phyloP scores from a whole-genome alignment of 306 rosid genomes.

The Sophora flavescens region DNA sequence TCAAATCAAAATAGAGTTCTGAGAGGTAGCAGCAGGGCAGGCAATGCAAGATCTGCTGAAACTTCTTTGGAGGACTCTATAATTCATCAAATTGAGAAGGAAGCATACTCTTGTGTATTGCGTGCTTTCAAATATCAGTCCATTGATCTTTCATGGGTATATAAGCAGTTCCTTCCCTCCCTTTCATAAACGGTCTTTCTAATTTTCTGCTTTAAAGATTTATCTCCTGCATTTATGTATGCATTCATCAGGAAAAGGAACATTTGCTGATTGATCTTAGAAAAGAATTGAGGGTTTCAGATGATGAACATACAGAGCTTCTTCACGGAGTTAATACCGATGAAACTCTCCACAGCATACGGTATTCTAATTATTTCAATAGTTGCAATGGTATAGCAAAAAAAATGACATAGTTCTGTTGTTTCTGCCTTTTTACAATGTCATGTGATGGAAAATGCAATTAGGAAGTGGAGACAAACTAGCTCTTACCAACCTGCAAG shows the following conservation, averaged over 20 bases:
- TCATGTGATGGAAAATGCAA: too few species aligned
- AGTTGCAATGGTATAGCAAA: too few species aligned
- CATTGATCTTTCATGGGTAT: slow-evolving; percentile 78
- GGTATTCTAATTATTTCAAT: slow-evolving; percentile 57
- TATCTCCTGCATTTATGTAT: slow-evolving; percentile 18
- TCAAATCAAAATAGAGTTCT: too few species aligned
- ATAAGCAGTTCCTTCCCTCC: slow-evolving; percentile 18
- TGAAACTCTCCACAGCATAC: slow-evolving; percentile 62
- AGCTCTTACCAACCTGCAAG: slow-evolving; percentile 65
- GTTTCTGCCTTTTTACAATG: too few species aligned
- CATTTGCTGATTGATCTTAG: slow-evolving; percentile 80
- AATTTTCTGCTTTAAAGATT: slow-evolving; percentile 15
- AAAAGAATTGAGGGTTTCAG: slow-evolving; percentile 82
- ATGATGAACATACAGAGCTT: slow-evolving; percentile 77
- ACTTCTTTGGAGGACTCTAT: slow-evolving; percentile 63
- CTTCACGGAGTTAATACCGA: slow-evolving; percentile 70
- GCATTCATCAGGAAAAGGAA: slow-evolving; percentile 71
- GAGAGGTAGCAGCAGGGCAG: too few species aligned
- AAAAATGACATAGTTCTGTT: too few species aligned
- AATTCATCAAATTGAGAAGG: slow-evolving; percentile 76
- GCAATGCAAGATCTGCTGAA: slow-evolving; percentile 62
- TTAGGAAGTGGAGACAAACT: slow-evolving; percentile 79
- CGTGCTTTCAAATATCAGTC: slow-evolving; percentile 83
- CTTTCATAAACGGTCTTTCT: background rate
- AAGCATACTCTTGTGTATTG: slow-evolving; percentile 74